phyloP scores from a whole-genome alignment of 1,139 yeast species.

The Protomyces inouyei region DNA sequence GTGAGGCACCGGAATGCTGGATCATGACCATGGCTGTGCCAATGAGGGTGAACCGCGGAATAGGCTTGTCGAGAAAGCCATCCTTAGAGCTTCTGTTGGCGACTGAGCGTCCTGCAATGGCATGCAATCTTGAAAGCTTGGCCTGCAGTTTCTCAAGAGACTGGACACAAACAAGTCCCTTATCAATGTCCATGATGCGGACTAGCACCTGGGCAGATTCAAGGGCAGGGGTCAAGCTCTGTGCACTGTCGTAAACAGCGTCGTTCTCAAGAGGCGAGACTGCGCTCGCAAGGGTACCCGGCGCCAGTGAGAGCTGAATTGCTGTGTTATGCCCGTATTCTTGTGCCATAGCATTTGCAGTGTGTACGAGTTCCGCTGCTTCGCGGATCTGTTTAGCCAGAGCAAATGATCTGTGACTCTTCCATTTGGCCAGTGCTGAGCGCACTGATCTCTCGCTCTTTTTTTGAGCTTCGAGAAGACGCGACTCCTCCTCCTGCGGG shows the following conservation, averaged over 20 bases:
- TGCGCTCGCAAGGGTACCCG: background rate
- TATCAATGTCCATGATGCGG: slow-evolving; percentile 34
- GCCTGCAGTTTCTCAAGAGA: slow-evolving; percentile 29
- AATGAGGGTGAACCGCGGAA: slow-evolving; percentile 5
- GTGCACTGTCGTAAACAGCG: background rate
- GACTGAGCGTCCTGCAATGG: background rate
- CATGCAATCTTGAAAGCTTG: background rate
- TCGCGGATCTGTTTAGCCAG: slow-evolving; percentile 6
- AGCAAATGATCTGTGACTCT: slow-evolving; percentile 11
- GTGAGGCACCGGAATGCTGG: slow-evolving; percentile 7
- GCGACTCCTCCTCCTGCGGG: background rate
- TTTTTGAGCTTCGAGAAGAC: background rate
- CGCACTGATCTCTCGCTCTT: background rate
- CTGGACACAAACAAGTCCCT: slow-evolving; percentile 29
- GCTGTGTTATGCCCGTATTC: background rate
- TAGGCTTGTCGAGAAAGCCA: slow-evolving; percentile 1
- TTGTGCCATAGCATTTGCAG: background rate
- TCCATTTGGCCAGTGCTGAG: background rate
- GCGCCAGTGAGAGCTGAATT: background rate
- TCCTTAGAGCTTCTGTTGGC: background rate
- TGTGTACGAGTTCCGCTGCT: background rate
- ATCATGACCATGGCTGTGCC: slow-evolving; percentile 15
- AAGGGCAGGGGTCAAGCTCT: slow-evolving; percentile 11
- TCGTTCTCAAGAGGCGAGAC: slow-evolving; percentile 30
- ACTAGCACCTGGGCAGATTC: slow-evolving; percentile 32